Base-by-base conservation (phyloP, 345 rosid species). In the Odontarrhena argentea region DNA sequence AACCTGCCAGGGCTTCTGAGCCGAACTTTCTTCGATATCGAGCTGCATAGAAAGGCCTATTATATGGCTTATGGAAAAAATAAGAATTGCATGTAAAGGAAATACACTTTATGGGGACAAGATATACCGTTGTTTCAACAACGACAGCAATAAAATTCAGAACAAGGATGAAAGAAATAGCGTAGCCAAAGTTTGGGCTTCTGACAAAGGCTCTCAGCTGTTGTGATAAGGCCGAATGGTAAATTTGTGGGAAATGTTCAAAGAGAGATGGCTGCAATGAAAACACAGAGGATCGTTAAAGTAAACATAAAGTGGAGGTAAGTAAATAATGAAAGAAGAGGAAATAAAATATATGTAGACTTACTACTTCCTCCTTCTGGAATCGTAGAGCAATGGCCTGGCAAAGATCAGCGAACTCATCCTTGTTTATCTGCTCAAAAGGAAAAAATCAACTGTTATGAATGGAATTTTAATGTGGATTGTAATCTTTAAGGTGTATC, bases 361-460 rank as follows among this genome's bases (percentile, higher is more conserved):
- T 87, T 77, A 94, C 99, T 52, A 70, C 67, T 69, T 91, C 96
- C 83, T 91, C 99, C 79, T 91, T 94, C 47, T 82, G 87, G 69
- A 94, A 94, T 71, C 92, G 83, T 56, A 91, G 75, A 44, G 89
- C 97, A 77, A 94, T 94, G 68, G 99, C 99, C 63, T 88, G 86
- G 80, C 99, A 91, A 60, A 94, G 93, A 48, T 94, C 99, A 69
- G 83, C 59, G 68, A 94, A 94, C 84, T 94, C 99, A 60, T 80
- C 96, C 78, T 77, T 76, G 80, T 88, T 87, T 63, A 94, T 91
- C 99, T 94, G 69, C 63, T 78, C 65, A 52, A 58, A 47, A 51
- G 34, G 56, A 45, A 66, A 54, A 36, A 38, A 70, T 22, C 6
- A 55, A 42, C 37, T 50, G 26, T 7, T 60, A 60, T 8, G 54